Base-by-base conservation (phyloP, 2,329 filamentous ascomycete species). In the Corynespora cassiicola region DNA sequence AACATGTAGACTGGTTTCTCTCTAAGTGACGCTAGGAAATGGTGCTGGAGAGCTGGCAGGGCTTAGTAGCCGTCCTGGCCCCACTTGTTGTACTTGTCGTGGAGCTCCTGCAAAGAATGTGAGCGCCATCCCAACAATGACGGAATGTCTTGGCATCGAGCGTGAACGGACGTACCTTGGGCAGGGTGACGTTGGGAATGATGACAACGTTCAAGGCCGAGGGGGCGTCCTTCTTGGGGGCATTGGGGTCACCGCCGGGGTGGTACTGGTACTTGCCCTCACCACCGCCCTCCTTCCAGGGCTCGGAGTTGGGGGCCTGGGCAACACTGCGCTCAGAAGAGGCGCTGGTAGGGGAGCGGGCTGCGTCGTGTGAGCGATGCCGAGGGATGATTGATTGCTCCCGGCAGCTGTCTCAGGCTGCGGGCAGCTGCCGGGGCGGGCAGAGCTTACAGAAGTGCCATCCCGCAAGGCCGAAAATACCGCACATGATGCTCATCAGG, bases 31-130 rank as follows among this genome's bases (percentile, higher is more conserved):
- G 35, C 34, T 46, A 41, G 27, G 22, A 39, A 41, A 42, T 23
- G 35, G 31, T 18, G 25, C 16, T 22, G 35, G 34, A 27, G 21
- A 24, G 27, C 30, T 28, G 22, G 18, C 23, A 7, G 11, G n/a
- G 33, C 31, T 47, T 60, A 69, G 75, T 87, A 97, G 58, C 90
- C 91, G 58, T 97, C 94, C 84, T 97, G 97, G 73, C 94, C 94
- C 84, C 89, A 97, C 81, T 99, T 99, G 88, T 99, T 99, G 84
- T 87, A 97, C 77, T 87, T 87, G 61, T 99, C 94, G 77, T 99
- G 94, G 52, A 96, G 83, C 63, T 86, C 81, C 89, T 95, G 28
- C 11, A 25, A 15, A 29, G 19, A 61, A 41, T 32, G n/a, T n/a
- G n/a, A 36, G 30, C 17, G 28, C 6, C 9, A n/a, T 10, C 14